These are phyloP conservation scores for Aspergillus campestris DNA, from an alignment of 495 filamentous ascomycete genomes.

Conservation along the genomic window DNA sequence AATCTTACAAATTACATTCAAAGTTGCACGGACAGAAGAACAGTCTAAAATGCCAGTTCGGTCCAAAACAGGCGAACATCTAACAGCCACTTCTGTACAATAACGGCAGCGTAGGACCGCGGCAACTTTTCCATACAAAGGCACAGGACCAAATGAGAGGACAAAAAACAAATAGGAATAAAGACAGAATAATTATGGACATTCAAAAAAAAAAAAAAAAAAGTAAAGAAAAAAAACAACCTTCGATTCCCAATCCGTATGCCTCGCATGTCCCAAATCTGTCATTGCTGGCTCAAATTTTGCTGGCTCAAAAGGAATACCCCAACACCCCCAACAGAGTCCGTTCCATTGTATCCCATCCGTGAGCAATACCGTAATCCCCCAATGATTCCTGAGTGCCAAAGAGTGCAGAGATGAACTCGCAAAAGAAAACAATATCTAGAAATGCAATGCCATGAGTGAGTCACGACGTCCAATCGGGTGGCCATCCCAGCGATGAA, in stretches of 20 bases:
- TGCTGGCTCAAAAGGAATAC: slow-evolving; percentile 38
- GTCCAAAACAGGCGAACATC: too few species aligned
- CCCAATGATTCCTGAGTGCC: slow-evolving; percentile 37
- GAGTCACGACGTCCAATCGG: slow-evolving; percentile 21
- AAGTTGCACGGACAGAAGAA: neutral
- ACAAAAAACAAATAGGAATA: slow-evolving; percentile 7
- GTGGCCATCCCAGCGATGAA: slow-evolving; percentile 21
- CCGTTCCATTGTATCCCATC: slow-evolving; percentile 40
- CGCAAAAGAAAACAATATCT: slow-evolving; percentile 31
- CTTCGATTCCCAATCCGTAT: slow-evolving; percentile 22
- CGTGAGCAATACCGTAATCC: slow-evolving; percentile 40
- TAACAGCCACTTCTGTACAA: slow-evolving; percentile 1
- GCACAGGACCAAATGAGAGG: slow-evolving; percentile 1
- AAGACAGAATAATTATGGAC: slow-evolving; percentile 25
- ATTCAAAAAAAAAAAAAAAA: slow-evolving; percentile 11
- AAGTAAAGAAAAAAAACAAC: slow-evolving; percentile 20
- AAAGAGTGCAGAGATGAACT: slow-evolving; percentile 31
- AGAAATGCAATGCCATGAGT: slow-evolving; percentile 33
- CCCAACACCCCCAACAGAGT: slow-evolving; percentile 40
- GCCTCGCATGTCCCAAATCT: slow-evolving; percentile 15
- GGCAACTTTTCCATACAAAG: slow-evolving; percentile 9
- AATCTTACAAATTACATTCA: too few species aligned
- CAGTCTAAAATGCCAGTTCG: too few species aligned
- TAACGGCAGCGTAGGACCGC: neutral
- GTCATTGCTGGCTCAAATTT: slow-evolving; percentile 10